Conservation (phyloP, 495 filamentous ascomycete species). For the Cercophora samala region DNA sequence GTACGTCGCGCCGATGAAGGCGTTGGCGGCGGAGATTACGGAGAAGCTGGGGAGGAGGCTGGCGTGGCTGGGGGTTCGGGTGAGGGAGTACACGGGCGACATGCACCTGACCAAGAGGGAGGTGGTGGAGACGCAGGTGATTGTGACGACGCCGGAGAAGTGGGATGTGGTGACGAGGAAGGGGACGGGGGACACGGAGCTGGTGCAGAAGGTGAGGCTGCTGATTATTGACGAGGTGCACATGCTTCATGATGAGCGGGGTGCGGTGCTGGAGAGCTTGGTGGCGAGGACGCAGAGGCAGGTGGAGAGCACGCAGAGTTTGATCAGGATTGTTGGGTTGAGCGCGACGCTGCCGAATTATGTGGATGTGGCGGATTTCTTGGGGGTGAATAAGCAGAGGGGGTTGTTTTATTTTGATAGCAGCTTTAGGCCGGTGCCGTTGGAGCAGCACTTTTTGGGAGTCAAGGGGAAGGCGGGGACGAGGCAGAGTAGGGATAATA, state of each 20-base stretch:
- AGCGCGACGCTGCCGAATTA: slow-evolving; percentile 97
- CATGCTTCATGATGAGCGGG: slow-evolving; percentile 98
- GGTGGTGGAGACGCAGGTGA: slow-evolving; percentile 92
- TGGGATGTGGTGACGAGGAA: slow-evolving; percentile 99
- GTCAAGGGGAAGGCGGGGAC: slow-evolving; percentile 86
- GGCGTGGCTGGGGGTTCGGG: slow-evolving; percentile 84
- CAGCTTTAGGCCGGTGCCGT: slow-evolving; percentile 91
- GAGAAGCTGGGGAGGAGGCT: slow-evolving; percentile 93
- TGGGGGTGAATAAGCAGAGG: slow-evolving; percentile 90
- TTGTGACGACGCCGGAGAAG: slow-evolving; percentile 98
- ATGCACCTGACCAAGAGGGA: slow-evolving; percentile 98
- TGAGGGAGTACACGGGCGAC: slow-evolving; percentile 91
- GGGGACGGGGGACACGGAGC: slow-evolving; percentile 92
- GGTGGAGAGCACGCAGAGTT: slow-evolving; percentile 94
- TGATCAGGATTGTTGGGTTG: slow-evolving; percentile 93
- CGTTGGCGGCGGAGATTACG: slow-evolving; percentile 91
- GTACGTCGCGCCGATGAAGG: slow-evolving; percentile 98
- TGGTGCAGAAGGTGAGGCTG: slow-evolving; percentile 94
- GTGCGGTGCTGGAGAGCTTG: slow-evolving; percentile 90
- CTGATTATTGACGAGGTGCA: slow-evolving; percentile 99
- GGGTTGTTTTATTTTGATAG: slow-evolving; percentile 96
- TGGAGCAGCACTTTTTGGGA: slow-evolving; percentile 96
- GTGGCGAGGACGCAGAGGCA: slow-evolving; percentile 93
- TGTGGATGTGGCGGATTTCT: slow-evolving; percentile 90
- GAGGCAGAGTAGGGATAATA: slow-evolving; percentile 76